A percentile compares a stretch with the other conserved stretches of the same genome.
These are phyloP conservation scores for Tulasnella sp. DNA, from an alignment of 768 basidiomycete species.

Conservation along the genomic window DNA sequence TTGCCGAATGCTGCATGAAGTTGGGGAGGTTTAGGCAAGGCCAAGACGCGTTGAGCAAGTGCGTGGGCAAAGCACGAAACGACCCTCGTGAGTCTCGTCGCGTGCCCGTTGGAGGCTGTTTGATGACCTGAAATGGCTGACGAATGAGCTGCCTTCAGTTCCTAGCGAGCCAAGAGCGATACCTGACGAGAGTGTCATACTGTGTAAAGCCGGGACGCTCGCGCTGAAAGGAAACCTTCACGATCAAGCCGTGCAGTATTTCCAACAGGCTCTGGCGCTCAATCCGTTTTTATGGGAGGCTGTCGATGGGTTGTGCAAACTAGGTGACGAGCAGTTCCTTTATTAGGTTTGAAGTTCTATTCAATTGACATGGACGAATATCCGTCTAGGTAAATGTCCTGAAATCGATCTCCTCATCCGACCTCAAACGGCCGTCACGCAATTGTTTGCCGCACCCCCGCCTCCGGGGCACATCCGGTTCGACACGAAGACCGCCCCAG, in stretches of 20 bases:
- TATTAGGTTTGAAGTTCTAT: background rate
- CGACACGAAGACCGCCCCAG: background rate
- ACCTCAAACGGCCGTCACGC: constrained; percentile 43
- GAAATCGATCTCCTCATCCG: constrained; percentile 66
- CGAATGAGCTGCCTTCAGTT: background rate
- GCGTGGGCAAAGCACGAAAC: constrained; percentile 39
- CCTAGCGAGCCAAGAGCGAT: constrained; percentile 34
- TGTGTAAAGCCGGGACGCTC: constrained; percentile 65
- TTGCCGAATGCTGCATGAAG: constrained; percentile 58
- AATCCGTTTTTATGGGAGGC: constrained; percentile 89
- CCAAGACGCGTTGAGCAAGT: constrained; percentile 19
- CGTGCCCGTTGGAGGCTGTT: background rate
- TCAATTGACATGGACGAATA: background rate
- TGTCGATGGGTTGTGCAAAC: constrained; percentile 71
- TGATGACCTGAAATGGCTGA: background rate
- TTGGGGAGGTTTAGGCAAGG: constrained; percentile 72
- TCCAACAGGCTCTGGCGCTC: constrained; percentile 53
- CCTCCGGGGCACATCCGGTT: constrained; percentile 12
- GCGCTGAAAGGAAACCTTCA: constrained; percentile 70
- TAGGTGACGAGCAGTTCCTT: constrained; percentile 41
- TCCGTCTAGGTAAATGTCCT: constrained; percentile 47
- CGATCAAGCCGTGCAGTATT: constrained; percentile 60
- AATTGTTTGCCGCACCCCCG: constrained; percentile 21
- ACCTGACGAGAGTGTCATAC: constrained; percentile 60
- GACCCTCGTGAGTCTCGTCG: background rate